These are phyloP conservation scores for Colletotrichum lupini DNA, from an alignment of 2,329 filamentous ascomycete species.

Conservation along the genomic window DNA sequence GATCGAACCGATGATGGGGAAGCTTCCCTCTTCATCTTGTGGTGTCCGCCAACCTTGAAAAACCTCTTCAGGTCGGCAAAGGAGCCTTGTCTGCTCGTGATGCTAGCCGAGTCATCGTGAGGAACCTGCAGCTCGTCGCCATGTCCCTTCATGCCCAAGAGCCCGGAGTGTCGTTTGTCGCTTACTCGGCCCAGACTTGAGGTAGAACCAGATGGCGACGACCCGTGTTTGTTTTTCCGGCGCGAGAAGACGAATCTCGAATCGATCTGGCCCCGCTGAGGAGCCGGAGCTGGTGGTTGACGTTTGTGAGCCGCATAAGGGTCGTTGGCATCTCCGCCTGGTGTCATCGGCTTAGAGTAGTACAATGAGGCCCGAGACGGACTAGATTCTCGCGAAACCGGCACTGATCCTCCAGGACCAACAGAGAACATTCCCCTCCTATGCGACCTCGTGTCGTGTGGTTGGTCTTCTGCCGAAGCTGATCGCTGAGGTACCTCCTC, in stretches of 20 bases:
- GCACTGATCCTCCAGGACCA: conserved; percentile 62
- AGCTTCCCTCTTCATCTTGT: conserved; percentile 76
- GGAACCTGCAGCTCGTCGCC: conserved; percentile 56
- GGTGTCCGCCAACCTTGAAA: conserved; percentile 81
- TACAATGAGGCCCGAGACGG: conserved; percentile 72
- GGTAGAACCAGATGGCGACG: conserved; percentile 66
- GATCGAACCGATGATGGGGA: conserved; percentile 69
- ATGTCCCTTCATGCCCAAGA: conserved; percentile 53
- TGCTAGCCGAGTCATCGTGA: conserved; percentile 58
- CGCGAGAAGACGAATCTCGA: conserved; percentile 85
- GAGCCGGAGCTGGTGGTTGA: conserved; percentile 73
- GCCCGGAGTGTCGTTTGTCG: conserved; percentile 64
- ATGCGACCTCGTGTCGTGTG: conserved; percentile 51
- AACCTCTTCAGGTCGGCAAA: conserved; percentile 98
- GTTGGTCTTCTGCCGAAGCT: conserved; percentile 51
- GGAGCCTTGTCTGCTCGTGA: conserved; percentile 74
- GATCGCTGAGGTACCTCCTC: conserved; percentile 55
- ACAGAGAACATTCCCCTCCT: conserved; percentile 66
- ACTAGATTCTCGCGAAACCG: conserved; percentile 70
- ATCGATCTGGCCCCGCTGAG: conserved; percentile 74
- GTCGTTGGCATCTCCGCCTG: conserved; percentile 82
- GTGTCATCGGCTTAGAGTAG: conserved; percentile 81
- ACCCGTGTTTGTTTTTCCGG: conserved; percentile 72
- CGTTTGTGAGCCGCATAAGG: conserved; percentile 88
- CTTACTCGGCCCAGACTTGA: conserved; percentile 58